Conservation (phyloP, 139 green algal genomes). For the Pseudopediastrum boryanum region DNA sequence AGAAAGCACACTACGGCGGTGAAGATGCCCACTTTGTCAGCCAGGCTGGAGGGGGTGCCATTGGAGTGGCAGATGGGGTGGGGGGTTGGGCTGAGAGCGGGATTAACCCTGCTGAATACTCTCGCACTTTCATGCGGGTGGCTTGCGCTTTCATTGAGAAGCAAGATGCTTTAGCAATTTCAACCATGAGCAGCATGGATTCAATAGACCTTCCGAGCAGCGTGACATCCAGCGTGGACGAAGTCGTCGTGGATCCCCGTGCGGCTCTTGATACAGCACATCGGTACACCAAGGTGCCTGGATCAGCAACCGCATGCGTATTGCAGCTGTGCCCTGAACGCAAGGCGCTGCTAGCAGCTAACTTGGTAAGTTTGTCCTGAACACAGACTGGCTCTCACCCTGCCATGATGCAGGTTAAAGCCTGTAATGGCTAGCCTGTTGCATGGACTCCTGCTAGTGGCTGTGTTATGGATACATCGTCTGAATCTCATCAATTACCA, state of each 20-base stretch:
- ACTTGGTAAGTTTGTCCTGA: conserved; percentile 55
- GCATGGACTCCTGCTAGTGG: too few relatives aligned
- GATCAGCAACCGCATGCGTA: conserved; percentile 76
- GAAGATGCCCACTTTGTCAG: conserved; percentile 90
- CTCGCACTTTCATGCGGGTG: conserved; percentile 74
- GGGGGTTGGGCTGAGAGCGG: conserved; percentile 85
- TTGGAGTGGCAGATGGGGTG: conserved; percentile 92
- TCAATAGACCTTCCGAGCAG: not conserved
- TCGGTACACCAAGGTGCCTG: conserved; percentile 62
- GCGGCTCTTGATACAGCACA: conserved; percentile 67
- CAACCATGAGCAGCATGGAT: conserved; percentile 1
- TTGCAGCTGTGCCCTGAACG: conserved; percentile 61
- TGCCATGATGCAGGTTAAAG: too few relatives aligned
- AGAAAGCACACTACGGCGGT: conserved; percentile 80
- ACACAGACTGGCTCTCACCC: too few relatives aligned
- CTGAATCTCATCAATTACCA: too few relatives aligned
- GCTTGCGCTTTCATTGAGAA: conserved; percentile 69
- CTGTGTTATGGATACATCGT: too few relatives aligned
- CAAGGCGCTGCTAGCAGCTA: conserved; percentile 51
- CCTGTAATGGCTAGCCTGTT: too few relatives aligned
- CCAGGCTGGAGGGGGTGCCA: conserved; percentile 48
- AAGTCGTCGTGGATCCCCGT: conserved; percentile 25
- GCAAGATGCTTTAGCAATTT: conserved; percentile 16
- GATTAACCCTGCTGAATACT: conserved; percentile 88
- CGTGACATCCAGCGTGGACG: not conserved